phyloP scores from a whole-genome alignment of 1,284 basidiomycete genomes.

The Fomitiporia mediterranea region DNA sequence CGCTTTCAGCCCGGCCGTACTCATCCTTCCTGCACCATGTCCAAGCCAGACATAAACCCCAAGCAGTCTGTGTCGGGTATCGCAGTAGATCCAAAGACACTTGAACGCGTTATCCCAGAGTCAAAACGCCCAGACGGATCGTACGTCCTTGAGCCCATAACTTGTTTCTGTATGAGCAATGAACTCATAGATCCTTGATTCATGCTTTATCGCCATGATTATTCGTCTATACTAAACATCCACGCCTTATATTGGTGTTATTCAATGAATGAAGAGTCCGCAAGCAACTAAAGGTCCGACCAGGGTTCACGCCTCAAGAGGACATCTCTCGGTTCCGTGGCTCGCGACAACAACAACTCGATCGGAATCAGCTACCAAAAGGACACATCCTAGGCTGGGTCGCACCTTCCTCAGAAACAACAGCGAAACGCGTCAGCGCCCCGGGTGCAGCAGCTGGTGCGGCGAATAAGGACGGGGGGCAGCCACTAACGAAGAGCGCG shows the following conservation, averaged over 20 bases:
- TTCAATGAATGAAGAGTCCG: conserved; percentile 55
- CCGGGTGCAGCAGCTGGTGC: conserved; percentile 24
- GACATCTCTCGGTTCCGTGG: conserved; percentile 84
- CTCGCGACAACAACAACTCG: conserved; percentile 67
- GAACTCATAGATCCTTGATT: neutral
- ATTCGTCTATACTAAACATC: conserved; percentile 11
- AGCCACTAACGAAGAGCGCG: conserved; percentile 32
- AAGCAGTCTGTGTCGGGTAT: conserved; percentile 75
- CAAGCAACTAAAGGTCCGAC: conserved; percentile 87
- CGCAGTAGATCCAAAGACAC: conserved; percentile 73
- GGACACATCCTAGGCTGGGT: conserved; percentile 78
- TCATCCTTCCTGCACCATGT: conserved; percentile 43
- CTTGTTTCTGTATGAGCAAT: neutral
- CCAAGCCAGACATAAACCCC: conserved; percentile 69
- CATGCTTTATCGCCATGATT: neutral
- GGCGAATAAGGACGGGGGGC: conserved; percentile 14
- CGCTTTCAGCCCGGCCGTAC: neutral
- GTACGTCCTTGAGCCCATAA: conserved; percentile 48
- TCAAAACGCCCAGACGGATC: conserved; percentile 82
- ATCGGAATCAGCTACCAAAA: conserved; percentile 57
- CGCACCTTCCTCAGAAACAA: conserved; percentile 47
- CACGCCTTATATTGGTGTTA: neutral
- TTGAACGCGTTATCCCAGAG: conserved; percentile 85
- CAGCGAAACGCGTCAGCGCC: conserved; percentile 27
- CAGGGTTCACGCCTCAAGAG: conserved; percentile 93